Conservation (phyloP, 306 rosid genomes). For the Urtica urens region DNA sequence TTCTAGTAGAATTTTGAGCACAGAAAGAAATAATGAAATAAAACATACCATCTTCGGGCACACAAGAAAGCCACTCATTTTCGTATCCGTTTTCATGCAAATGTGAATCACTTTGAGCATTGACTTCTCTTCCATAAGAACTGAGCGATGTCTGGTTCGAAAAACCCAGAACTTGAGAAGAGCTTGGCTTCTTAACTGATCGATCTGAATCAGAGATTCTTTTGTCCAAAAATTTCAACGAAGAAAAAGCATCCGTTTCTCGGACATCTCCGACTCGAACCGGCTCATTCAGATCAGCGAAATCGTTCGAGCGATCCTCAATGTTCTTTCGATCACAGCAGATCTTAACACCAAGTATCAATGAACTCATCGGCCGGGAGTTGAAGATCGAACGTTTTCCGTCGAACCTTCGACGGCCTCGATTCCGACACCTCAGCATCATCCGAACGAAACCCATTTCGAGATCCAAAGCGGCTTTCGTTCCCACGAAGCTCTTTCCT, state of each 20-base stretch:
- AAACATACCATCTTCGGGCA: conserved; percentile 53
- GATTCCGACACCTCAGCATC: conserved; percentile 59
- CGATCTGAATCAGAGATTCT: conserved; percentile 33
- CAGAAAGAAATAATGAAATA: not conserved
- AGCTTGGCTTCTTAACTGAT: conserved; percentile 34
- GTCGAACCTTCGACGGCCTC: conserved; percentile 65
- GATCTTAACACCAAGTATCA: conserved; percentile 36
- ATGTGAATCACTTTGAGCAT: conserved; percentile 23
- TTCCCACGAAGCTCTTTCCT: conserved; percentile 49
- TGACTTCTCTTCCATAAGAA: conserved; percentile 31
- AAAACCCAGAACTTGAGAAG: conserved; percentile 27
- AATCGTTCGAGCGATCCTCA: conserved; percentile 39
- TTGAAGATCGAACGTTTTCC: conserved; percentile 76
- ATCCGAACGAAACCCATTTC: conserved; percentile 43
- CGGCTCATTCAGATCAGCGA: conserved; percentile 82
- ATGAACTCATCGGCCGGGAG: conserved; percentile 79
- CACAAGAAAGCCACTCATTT: conserved; percentile 40
- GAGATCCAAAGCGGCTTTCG: conserved; percentile 40
- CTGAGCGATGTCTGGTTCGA: conserved; percentile 35
- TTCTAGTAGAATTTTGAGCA: too few relatives aligned
- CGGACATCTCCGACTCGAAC: conserved; percentile 55
- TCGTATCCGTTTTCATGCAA: conserved; percentile 41
- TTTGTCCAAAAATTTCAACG: conserved; percentile 23
- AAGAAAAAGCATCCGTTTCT: conserved; percentile 49
- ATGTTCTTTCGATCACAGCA: conserved; percentile 30